Conservation (phyloP, 768 basidiomycete genomes). For the Aureoboletus auriporus region DNA sequence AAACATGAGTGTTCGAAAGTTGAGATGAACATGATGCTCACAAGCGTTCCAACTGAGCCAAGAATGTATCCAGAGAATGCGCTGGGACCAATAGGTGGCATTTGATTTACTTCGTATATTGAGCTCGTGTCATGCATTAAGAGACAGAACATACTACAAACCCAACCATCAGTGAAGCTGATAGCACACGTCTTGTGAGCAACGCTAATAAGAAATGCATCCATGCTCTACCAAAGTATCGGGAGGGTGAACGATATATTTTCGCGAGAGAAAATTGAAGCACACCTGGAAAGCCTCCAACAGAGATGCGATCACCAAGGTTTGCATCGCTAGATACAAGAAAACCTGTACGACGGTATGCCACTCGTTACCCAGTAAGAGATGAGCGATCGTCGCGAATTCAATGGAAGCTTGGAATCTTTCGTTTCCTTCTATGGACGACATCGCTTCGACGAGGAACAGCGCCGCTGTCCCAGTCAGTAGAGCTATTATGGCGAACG, state of each 20-base stretch:
- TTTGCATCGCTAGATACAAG: slow-evolving; percentile 20
- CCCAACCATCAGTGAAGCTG: slow-evolving; percentile 20
- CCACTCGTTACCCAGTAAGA: slow-evolving; percentile 24
- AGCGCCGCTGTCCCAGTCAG: slow-evolving; percentile 19
- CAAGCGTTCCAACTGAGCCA: slow-evolving; percentile 21
- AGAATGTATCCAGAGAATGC: slow-evolving; percentile 21
- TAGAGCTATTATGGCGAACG: slow-evolving; percentile 12
- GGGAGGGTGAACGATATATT: neutral
- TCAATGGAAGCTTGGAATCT: slow-evolving; percentile 19
- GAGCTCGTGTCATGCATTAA: neutral
- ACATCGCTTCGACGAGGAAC: slow-evolving; percentile 21
- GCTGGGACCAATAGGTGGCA: slow-evolving; percentile 4
- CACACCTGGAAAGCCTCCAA: slow-evolving; percentile 23
- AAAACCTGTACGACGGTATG: slow-evolving; percentile 17
- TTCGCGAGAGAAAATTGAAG: no score
- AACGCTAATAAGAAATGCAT: slow-evolving; percentile 18
- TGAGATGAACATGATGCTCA: neutral
- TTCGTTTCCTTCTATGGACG: slow-evolving; percentile 25
- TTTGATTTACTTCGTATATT: slow-evolving; percentile 6
- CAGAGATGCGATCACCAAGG: slow-evolving; percentile 19
- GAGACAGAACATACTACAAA: slow-evolving; percentile 13
- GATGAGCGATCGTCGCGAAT: slow-evolving; percentile 23
- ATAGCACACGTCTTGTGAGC: slow-evolving; percentile 25
- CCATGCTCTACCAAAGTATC: slow-evolving; percentile 19
- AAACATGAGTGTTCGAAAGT: neutral